Base-by-base conservation (phyloP, 208 protist genomes). In the Crithidia acanthocephali region DNA sequence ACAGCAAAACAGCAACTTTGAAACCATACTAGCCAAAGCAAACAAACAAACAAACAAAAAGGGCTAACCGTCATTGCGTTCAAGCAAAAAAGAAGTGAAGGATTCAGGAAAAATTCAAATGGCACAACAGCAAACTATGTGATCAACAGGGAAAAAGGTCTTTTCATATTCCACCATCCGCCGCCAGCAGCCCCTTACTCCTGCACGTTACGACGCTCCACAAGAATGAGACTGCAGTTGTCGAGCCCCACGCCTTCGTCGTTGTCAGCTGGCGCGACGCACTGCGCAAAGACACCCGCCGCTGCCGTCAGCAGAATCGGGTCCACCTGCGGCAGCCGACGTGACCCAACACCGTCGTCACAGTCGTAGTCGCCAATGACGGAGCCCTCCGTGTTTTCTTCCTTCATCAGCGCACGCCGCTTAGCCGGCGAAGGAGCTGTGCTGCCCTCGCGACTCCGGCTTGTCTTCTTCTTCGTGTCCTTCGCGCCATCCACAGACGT, bases 201-300 rank as follows among this genome's bases (percentile, higher is more conserved):
- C 53, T 75, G 69, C 42, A 75, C 60, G 53, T 68, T 75, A 11
- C 83, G 74, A n/a, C 74, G 81, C 72, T 93, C 85, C 56, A 91
- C 66, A 9, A 94, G 20, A 52, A 94, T 87, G 44, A 94, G 70
- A 51, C 77, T 88, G 70, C 83, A 90, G 80, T 94, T 94, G 65
- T 94, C 88, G 52, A 94, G 73, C 0, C 88, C 88, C 33, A 94
- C 80, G n/a, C 86, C 86, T 45, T 86, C 88, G 35, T 87, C 84
- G 71, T 94, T 94, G 60, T 91, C 86, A 23, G 37, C 72, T 15
- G 85, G 84, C 5, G 88, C 88, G 22, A 94, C 82, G 53, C 86
- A 91, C 76, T 91, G 88, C 30, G 86, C 86, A 64, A 94, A 87
- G 11, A 94, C 72, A 9, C 88, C 88, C 0, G 88, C 81, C 0